phyloP scores from a whole-genome alignment of 2,329 filamentous ascomycete species.

The Penicillium sp. region DNA sequence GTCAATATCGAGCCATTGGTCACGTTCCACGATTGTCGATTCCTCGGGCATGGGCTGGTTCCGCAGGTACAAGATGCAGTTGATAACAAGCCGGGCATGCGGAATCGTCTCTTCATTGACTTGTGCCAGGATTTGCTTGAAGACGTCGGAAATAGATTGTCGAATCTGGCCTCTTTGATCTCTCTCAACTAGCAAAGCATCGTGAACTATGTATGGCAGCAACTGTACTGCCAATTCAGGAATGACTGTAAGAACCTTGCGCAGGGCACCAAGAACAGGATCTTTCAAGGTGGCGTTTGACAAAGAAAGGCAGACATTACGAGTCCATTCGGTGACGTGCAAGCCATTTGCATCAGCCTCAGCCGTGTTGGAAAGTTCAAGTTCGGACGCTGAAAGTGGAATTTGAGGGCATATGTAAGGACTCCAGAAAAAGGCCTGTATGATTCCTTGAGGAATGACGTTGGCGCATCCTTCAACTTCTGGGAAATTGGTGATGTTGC shows the following conservation, averaged over 20 bases:
- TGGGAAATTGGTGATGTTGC: conserved; percentile 27
- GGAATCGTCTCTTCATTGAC: conserved; percentile 46
- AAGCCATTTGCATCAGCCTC: conserved; percentile 20
- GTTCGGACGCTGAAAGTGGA: conserved; percentile 19
- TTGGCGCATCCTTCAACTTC: conserved; percentile 34
- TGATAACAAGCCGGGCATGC: conserved; percentile 69
- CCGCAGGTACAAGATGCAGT: conserved; percentile 80
- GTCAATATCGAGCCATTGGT: conserved; percentile 82
- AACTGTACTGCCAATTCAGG: conserved; percentile 66
- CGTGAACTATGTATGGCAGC: conserved; percentile 80
- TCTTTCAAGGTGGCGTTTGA: conserved; percentile 57
- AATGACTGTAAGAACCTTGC: conserved; percentile 61
- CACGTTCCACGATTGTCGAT: conserved; percentile 69
- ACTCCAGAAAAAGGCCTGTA: conserved; percentile 42
- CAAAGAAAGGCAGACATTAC: conserved; percentile 46
- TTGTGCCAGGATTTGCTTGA: conserved; percentile 60
- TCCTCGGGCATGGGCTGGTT: conserved; percentile 73
- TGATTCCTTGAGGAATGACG: conserved; percentile 35
- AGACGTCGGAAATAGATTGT: conserved; percentile 59
- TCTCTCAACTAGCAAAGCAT: conserved; percentile 67
- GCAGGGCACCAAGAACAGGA: conserved; percentile 64
- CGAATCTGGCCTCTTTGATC: conserved; percentile 58
- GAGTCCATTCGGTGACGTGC: conserved; percentile 33
- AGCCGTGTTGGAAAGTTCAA: conserved; percentile 11
- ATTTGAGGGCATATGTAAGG: conserved; percentile 39